Conservation (phyloP, 2,329 filamentous ascomycete species). For the Hypoxylon sp. region DNA sequence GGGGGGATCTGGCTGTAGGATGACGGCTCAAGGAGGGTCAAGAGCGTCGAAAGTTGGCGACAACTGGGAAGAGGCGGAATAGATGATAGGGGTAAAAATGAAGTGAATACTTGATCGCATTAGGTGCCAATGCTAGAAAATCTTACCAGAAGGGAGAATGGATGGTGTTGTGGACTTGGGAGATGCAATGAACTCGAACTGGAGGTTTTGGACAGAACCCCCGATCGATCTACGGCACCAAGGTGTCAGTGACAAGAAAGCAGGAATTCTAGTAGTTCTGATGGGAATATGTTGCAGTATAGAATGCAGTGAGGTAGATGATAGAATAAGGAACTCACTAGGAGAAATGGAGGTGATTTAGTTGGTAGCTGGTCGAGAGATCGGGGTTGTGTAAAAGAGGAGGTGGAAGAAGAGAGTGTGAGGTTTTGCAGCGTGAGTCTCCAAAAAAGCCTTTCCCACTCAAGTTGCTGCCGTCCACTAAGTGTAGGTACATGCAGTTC, state of each 20-base stretch:
- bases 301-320: constrained; percentile 24
- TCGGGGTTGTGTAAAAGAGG: constrained; percentile 44
- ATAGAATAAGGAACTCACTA: constrained; percentile 40
- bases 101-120: constrained; percentile 49
- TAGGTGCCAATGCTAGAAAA: constrained; percentile 40
- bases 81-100: constrained; percentile 35
- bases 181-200: constrained; percentile 46
- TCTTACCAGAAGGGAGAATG: constrained; percentile 50
- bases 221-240: constrained; percentile 41
- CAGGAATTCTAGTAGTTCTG: constrained; percentile 15
- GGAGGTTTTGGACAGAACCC: constrained; percentile 39
- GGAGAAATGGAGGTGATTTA: constrained; percentile 38
- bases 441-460: constrained; percentile 44
- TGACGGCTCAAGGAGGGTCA: constrained; percentile 25
- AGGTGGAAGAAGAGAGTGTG: constrained; percentile 46
- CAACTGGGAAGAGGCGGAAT: constrained; percentile 25
- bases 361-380: constrained; percentile 38
- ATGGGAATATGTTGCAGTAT: constrained; percentile 12
- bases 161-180: constrained; percentile 48
- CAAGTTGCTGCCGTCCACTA: constrained; percentile 38
- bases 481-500: constrained; percentile 17
- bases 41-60: constrained; percentile 26
- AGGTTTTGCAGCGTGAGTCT: constrained; percentile 47
- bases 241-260: constrained; percentile 30
- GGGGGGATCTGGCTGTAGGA: constrained; percentile 29